A percentile compares a stretch with the other conserved stretches of the same genome.
phyloP scores from a whole-genome alignment of 108 stramenopile species.

The Seminavis robusta region DNA sequence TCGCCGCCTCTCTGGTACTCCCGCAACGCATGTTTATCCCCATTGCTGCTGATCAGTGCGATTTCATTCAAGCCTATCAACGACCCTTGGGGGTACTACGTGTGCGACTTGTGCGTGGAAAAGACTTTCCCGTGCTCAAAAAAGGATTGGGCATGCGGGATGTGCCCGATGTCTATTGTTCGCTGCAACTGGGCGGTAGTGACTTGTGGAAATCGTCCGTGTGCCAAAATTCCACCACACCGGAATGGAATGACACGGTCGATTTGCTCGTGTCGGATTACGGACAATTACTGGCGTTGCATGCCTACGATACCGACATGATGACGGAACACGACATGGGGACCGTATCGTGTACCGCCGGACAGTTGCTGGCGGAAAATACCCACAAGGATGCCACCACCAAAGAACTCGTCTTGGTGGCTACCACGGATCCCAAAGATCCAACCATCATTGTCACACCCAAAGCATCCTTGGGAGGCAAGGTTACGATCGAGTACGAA shows the following conservation, averaged over 20 bases:
- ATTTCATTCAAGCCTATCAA: constrained; percentile 40
- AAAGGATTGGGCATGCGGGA: constrained; percentile 38
- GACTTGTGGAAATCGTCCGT: too few relatives aligned
- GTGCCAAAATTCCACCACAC: too few relatives aligned
- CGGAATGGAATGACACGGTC: constrained; percentile 46
- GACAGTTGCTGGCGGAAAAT: constrained; percentile 31
- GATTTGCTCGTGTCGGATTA: constrained; percentile 59
- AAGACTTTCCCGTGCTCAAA: constrained; percentile 49
- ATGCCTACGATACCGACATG: constrained; percentile 62
- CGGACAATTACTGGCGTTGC: constrained; percentile 46
- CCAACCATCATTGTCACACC: constrained; percentile 7
- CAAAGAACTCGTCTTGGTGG: too few relatives aligned
- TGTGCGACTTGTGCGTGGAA: constrained; percentile 26
- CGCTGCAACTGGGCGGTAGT: too few relatives aligned
- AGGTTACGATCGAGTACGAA: constrained; percentile 41
- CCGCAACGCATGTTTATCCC: constrained; percentile 52
- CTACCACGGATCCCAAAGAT: too few relatives aligned
- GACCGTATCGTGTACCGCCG: constrained; percentile 32
- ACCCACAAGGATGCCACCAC: constrained; percentile 14
- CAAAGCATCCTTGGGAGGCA: constrained; percentile 36
- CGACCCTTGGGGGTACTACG: constrained; percentile 53
- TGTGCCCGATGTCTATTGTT: constrained; percentile 67
- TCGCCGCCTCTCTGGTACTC: constrained; percentile 45
- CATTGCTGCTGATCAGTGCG: constrained; percentile 30
- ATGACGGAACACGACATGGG: constrained; percentile 60